Evolutionary conservation across 192 early-diverging fungal genomes (phyloP).

Genomic region (Chytriomyces sp.): DNA sequence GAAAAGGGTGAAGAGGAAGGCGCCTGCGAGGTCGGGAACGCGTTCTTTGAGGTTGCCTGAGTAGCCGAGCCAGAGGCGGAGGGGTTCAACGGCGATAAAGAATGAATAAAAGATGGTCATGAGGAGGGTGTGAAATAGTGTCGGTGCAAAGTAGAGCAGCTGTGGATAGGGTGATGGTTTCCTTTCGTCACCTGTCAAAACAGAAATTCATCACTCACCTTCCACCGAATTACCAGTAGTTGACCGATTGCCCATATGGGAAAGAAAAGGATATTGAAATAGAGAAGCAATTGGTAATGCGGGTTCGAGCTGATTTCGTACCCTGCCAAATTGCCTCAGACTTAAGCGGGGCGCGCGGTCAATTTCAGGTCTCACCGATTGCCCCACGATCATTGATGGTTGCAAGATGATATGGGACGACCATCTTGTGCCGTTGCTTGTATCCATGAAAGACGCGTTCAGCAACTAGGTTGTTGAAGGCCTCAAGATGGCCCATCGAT

Average conservation of each 20-base stretch:
- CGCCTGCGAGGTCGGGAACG: conserved; percentile 47
- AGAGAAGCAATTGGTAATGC: conserved; percentile 41
- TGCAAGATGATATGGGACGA: conserved; percentile 25
- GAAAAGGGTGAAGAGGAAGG: conserved; percentile 41
- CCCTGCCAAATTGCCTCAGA: neutral
- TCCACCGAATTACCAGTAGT: conserved; percentile 27
- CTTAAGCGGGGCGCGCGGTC: neutral
- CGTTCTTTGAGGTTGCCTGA: conserved; percentile 44
- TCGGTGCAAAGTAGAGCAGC: conserved; percentile 26
- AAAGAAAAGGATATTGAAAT: conserved; percentile 40
- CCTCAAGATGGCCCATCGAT: conserved; percentile 6
- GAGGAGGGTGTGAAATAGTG: conserved; percentile 30
- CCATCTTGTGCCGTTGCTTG: conserved; percentile 10
- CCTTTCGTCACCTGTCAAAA: neutral
- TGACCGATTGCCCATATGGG: conserved; percentile 41
- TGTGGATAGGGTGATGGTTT: neutral
- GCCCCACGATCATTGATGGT: conserved; percentile 15
- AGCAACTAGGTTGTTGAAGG: conserved; percentile 17
- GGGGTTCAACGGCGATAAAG: conserved; percentile 38
- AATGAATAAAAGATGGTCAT: conserved; percentile 29
- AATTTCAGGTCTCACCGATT: conserved; percentile 6
- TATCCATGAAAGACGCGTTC: conserved; percentile 25
- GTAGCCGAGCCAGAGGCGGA: conserved; percentile 44
- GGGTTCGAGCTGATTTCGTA: conserved; percentile 41
- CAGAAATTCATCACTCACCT: conserved; percentile 32